Evolutionary conservation across 2,329 filamentous ascomycete genomes (phyloP), one percentile per base, ranked within the genome.

Genomic region (Elsinoe perseae): DNA sequence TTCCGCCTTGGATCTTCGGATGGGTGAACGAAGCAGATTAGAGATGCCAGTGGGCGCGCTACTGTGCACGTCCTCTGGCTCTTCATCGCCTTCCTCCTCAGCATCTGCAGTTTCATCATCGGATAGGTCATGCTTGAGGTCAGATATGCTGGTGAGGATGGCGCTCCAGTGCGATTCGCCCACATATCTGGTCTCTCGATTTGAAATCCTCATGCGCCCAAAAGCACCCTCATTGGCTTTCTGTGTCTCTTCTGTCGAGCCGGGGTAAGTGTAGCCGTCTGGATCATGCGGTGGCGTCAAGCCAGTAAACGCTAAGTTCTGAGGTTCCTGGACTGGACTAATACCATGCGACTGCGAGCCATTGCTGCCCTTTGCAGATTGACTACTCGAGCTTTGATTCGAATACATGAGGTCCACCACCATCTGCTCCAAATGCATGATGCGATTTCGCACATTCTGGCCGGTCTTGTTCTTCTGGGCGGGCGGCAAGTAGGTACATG

Each of bases 141-240:
- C 67, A 23, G 62, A 64, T 27, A 70, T 69, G 70, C 91, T 87
- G 63, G 82, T 78, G 56, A 95, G 73, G 54, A 95, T 82, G 36
- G 85, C 82, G 64, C 87, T 85, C 89, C 89, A 95, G 69, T 93
- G 87, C 56, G 87, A 85, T 61, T 89, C 85, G 56, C 88, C 89
- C 60, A 92, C 76, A 67, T 93, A 95, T 73, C 88, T 82, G 21
- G 86, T 85, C 69, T 89, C 89, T 56, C 79, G 76, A 50, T 78
- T 71, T 64, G 91, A 87, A 61, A 95, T 85, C 66, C 90, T 91
- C 66, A 95, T 79, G 44, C 90, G 78, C n/a, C 89, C 89, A 60
- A 93, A 79, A 1, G 86, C 89, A 57, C 85, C 82, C 57, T 77
- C 71, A 61, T 70, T 75, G n/a, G 78, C 78, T 32, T 36, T 43